Evolutionary conservation across 306 rosid species (phyloP).

Genomic region (Corylus heterophylla): DNA sequence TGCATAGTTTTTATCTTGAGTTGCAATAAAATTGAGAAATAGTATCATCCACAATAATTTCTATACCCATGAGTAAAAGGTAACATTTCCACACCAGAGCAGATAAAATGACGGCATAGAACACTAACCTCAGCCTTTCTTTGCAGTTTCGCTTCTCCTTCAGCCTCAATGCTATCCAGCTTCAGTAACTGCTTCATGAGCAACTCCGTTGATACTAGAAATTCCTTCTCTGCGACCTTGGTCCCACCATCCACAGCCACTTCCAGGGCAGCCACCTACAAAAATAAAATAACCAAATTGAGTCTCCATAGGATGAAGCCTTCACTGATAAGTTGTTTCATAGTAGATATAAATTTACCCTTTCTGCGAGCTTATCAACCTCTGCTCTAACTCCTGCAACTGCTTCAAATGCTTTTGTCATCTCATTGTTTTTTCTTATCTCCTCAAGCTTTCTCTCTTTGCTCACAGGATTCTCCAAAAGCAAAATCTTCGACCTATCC

Average conservation of each 20-base stretch:
- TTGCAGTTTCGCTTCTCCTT: conserved; percentile 79
- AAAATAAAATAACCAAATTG: conserved; percentile 19
- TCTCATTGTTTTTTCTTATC: conserved; percentile 41
- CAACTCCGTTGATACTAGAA: conserved; percentile 63
- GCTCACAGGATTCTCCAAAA: conserved; percentile 57
- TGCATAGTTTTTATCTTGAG: not conserved
- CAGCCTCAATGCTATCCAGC: conserved; percentile 80
- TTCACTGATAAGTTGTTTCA: conserved; percentile 3
- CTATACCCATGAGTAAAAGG: not conserved
- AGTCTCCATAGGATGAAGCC: conserved; percentile 10
- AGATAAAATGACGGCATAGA: conserved; percentile 6
- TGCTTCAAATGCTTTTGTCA: conserved; percentile 56
- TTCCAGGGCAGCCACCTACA: conserved; percentile 75
- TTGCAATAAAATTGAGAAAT: not conserved
- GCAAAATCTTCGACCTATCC: conserved; percentile 68
- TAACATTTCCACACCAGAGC: conserved; percentile 13
- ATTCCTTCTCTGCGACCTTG: conserved; percentile 71
- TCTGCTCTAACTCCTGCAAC: conserved; percentile 65
- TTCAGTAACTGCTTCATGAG: conserved; percentile 86
- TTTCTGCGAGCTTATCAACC: conserved; percentile 73
- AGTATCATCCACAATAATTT: conserved; percentile 1
- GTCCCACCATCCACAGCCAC: conserved; percentile 70
- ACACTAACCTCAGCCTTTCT: conserved; percentile 81
- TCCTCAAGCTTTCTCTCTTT: conserved; percentile 61
- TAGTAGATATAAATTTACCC: conserved; percentile 42